Conservation (phyloP, 2,329 filamentous ascomycete species). For the Neonectria coccinea region DNA sequence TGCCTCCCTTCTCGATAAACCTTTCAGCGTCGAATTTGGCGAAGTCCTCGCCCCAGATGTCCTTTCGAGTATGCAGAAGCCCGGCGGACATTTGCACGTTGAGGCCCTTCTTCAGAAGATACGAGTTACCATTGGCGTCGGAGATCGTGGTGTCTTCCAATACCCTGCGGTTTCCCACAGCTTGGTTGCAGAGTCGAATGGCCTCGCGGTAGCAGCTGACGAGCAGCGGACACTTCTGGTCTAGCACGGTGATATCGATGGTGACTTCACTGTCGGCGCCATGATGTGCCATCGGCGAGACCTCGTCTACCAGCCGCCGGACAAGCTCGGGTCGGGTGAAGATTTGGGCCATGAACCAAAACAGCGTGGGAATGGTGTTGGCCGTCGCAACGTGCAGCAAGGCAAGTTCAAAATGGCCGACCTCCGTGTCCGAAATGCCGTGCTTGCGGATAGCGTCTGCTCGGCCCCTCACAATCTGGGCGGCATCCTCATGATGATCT, state of each 20-base stretch:
- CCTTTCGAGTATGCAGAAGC: constrained; percentile 19
- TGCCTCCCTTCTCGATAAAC: constrained; percentile 23
- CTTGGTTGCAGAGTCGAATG: constrained; percentile 25
- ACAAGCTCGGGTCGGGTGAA: constrained; percentile 47
- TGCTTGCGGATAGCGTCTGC: constrained; percentile 15
- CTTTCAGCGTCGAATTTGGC: constrained; percentile 27
- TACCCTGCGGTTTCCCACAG: constrained; percentile 28
- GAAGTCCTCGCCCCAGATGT: constrained; percentile 29
- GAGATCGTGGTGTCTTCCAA: constrained; percentile 30
- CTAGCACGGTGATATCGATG: constrained; percentile 52
- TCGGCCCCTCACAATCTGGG: constrained; percentile 47
- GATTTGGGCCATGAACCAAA: constrained; percentile 53
- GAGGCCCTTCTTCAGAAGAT: constrained; percentile 33
- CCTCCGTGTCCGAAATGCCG: constrained; percentile 10
- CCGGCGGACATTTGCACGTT: constrained; percentile 28
- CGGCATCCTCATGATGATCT: constrained; percentile 23
- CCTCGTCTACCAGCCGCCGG: constrained; percentile 47
- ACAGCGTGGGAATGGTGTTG: constrained; percentile 54
- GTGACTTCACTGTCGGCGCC: constrained; percentile 28
- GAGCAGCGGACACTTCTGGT: constrained; percentile 53
- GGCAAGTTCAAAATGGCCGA: constrained; percentile 42
- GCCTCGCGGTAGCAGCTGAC: constrained; percentile 31
- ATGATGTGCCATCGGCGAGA: constrained; percentile 27
- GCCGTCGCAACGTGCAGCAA: constrained; percentile 48
- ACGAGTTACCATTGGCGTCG: constrained; percentile 28